Conservation (phyloP, 176 grass and related monocot genomes). For the Lolium multiflorum region DNA sequence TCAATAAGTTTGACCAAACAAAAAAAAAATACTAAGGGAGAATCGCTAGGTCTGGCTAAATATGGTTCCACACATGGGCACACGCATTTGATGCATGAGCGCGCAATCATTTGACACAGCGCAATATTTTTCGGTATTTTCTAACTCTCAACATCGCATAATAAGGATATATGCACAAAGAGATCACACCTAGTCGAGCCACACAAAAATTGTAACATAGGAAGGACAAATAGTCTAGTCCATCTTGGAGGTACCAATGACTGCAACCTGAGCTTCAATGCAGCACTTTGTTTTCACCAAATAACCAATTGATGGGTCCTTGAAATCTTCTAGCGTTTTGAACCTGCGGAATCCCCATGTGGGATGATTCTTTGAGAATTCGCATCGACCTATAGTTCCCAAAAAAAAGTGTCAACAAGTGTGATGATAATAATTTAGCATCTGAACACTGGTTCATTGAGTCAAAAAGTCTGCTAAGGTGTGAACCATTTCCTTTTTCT, state of each 20-base stretch:
- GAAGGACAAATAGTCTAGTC: not conserved
- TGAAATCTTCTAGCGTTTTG: slow-evolving; percentile 42
- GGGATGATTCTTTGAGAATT: not conserved
- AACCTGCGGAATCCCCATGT: slow-evolving; percentile 34
- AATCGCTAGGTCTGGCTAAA: too few species aligned
- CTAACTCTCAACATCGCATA: too few species aligned
- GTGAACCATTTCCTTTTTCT: not conserved
- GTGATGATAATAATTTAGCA: not conserved
- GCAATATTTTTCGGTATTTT: too few species aligned
- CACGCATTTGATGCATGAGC: too few species aligned
- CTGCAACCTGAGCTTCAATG: slow-evolving; percentile 26
- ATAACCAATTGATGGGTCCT: slow-evolving; percentile 30
- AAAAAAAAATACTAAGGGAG: too few species aligned
- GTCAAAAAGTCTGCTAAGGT: not conserved
- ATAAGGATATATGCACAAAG: too few species aligned
- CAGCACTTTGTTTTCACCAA: not conserved
- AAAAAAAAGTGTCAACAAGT: not conserved
- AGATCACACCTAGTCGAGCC: too few species aligned
- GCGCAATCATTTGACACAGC: too few species aligned
- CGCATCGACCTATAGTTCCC: not conserved
- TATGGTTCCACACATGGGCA: too few species aligned
- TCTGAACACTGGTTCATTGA: not conserved
- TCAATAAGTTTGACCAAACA: too few species aligned
- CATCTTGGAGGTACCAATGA: slow-evolving; percentile 41
- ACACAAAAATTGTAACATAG: too few species aligned